phyloP scores from a whole-genome alignment of 164 flowering plant genomes.

The Hamamelis virginiana region DNA sequence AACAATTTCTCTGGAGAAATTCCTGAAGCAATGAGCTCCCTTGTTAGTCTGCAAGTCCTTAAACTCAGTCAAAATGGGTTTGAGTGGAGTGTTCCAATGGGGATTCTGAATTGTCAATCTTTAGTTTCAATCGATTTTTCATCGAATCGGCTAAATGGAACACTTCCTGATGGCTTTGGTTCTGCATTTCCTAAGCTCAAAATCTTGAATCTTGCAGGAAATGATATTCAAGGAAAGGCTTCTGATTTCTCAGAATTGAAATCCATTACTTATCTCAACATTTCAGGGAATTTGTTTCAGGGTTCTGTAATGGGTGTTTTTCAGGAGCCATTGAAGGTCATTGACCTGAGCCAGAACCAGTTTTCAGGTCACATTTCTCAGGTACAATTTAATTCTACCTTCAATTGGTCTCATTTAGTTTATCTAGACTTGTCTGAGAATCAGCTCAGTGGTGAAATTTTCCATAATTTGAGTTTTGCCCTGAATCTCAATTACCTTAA shows the following conservation, averaged over 20 bases:
- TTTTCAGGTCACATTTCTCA: conserved; percentile 78
- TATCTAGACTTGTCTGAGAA: conserved; percentile 73
- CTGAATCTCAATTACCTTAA: conserved; percentile 65
- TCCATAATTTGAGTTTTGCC: conserved; percentile 36
- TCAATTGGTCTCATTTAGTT: conserved; percentile 58
- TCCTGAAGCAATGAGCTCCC: conserved; percentile 63
- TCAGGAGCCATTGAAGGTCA: conserved; percentile 47
- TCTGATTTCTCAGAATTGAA: conserved; percentile 53
- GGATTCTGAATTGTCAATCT: conserved; percentile 48
- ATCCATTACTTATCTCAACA: conserved; percentile 52
- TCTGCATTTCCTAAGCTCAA: conserved; percentile 63
- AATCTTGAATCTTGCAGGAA: conserved; percentile 63
- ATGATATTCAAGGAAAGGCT: conserved; percentile 53
- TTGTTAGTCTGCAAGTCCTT: conserved; percentile 43
- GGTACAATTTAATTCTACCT: conserved; percentile 54
- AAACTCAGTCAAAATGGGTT: conserved; percentile 57
- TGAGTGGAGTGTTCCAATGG: conserved; percentile 45
- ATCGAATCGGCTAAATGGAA: conserved; percentile 48
- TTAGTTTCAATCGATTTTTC: conserved; percentile 59
- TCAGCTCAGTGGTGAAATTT: conserved; percentile 66
- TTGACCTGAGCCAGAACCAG: conserved; percentile 75
- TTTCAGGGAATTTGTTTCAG: conserved; percentile 65
- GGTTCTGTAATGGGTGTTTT: conserved; percentile 66
- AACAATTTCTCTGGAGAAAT: conserved; percentile 65
- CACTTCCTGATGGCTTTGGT: conserved; percentile 62